phyloP scores from a whole-genome alignment of 2,329 filamentous ascomycete species.

The Aaosphaeria pasadenensis region DNA sequence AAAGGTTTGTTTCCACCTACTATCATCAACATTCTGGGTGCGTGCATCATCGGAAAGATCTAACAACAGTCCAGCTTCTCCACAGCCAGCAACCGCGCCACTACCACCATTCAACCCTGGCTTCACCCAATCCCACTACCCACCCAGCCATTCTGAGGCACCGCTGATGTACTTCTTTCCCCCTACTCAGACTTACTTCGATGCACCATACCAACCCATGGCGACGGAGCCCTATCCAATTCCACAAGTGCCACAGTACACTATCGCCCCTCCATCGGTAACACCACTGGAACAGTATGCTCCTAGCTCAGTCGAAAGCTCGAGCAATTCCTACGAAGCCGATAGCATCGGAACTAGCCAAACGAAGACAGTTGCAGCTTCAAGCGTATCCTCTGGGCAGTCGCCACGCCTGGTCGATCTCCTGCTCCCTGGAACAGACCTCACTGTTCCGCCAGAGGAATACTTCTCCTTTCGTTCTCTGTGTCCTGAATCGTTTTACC shows the following conservation, averaged over 20 bases:
- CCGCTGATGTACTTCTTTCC: conserved; percentile 8
- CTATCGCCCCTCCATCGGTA: conserved; percentile 14
- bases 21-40: not conserved
- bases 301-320: conserved; percentile 30
- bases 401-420: conserved; percentile 50
- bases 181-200: conserved; percentile 9
- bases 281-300: conserved; percentile 31
- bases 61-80: not conserved
- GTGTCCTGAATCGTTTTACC: conserved; percentile 31
- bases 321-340: conserved; percentile 39
- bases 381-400: conserved; percentile 42
- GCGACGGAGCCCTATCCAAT: not conserved
- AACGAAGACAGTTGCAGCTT: conserved; percentile 27
- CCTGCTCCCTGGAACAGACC: conserved; percentile 47
- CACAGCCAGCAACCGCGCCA: conserved; percentile 1
- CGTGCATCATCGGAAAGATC: not conserved
- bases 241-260: conserved; percentile 2
- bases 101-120: too few relatives aligned
- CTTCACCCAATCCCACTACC: too few relatives aligned
- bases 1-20: conserved; percentile 37
- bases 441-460: conserved; percentile 41
- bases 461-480: conserved; percentile 32
- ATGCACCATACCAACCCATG: conserved; percentile 8
- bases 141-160: conserved; percentile 1
- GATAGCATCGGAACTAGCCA: conserved; percentile 22